phyloP scores from a whole-genome alignment of 768 basidiomycete species.

The Leucocoprinus sp. region DNA sequence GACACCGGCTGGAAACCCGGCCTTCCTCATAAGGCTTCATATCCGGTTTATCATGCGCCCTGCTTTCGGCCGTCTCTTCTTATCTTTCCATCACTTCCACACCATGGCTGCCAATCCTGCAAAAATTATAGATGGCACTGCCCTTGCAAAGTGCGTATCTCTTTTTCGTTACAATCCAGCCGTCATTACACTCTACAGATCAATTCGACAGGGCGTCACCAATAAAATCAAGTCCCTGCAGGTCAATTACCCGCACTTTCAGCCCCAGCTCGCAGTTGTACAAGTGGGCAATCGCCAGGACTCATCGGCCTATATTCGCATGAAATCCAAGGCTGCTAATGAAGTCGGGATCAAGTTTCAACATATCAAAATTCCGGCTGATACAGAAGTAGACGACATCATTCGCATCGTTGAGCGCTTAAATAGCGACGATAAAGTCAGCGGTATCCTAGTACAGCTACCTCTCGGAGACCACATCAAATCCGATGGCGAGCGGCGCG shows the following conservation, averaged over 20 bases:
- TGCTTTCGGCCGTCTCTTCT: constrained; percentile 24
- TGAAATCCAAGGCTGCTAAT: constrained; percentile 94
- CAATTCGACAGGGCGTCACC: constrained; percentile 73
- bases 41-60: constrained; percentile 14
- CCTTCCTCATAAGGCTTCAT: constrained; percentile 12
- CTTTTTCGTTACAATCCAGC: constrained; percentile 1
- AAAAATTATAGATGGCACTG: constrained; percentile 74
- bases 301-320: constrained; percentile 88
- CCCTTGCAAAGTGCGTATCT: constrained; percentile 65
- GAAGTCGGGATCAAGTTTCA: constrained; percentile 87
- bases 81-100: constrained; percentile 30
- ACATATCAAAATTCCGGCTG: constrained; percentile 67
- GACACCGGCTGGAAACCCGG: constrained; percentile 12
- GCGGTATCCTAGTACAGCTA: constrained; percentile 91
- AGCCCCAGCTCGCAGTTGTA: constrained; percentile 83
- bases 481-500: constrained; percentile 74
- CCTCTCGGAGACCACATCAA: constrained; percentile 82
- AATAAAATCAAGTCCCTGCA: constrained; percentile 57
- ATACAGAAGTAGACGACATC: constrained; percentile 65
- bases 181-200: constrained; percentile 36
- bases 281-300: constrained; percentile 92
- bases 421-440: constrained; percentile 74
- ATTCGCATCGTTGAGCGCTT: constrained; percentile 71
- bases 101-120: constrained; percentile 30
- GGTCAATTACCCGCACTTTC: constrained; percentile 74